Conservation (phyloP, 768 basidiomycete genomes). For the Psilocybe tampanensis region DNA sequence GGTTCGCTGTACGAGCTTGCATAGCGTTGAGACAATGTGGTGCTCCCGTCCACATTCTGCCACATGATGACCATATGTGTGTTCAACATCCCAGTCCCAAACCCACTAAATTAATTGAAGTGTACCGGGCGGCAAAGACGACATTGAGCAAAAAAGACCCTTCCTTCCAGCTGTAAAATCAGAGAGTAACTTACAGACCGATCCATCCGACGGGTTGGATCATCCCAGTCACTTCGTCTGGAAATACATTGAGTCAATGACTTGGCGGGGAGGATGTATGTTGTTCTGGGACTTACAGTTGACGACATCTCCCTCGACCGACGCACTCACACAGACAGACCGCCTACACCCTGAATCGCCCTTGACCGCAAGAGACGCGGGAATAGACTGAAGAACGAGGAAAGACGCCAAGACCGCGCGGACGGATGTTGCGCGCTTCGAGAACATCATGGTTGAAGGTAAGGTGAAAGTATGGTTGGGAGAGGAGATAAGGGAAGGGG, state of each 20-base stretch:
- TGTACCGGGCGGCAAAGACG: conserved; percentile 7
- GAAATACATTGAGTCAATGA: neutral
- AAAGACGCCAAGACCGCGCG: conserved; percentile 4
- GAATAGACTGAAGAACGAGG: conserved; percentile 12
- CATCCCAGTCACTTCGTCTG: conserved; percentile 50
- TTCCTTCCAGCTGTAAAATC: neutral
- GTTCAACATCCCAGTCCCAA: conserved; percentile 49
- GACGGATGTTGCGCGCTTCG: neutral
- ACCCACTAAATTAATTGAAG: too few species aligned
- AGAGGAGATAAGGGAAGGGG: neutral
- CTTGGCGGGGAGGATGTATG: too few species aligned
- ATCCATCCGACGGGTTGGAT: conserved; percentile 51
- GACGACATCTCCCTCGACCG: conserved; percentile 40
- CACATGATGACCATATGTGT: conserved; percentile 62
- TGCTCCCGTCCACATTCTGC: conserved; percentile 49
- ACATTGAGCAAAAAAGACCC: neutral
- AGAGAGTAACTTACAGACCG: conserved; percentile 41
- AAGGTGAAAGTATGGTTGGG: too few species aligned
- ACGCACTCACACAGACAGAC: conserved; percentile 51
- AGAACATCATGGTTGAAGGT: neutral
- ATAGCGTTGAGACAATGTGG: conserved; percentile 61
- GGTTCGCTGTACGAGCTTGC: conserved; percentile 52
- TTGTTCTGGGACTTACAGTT: conserved; percentile 43
- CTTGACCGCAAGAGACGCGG: conserved; percentile 29
- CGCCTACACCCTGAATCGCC: conserved; percentile 47